Evolutionary conservation across 306 rosid genomes (phyloP).

Genomic region (Pterocarpus macrocarpus): DNA sequence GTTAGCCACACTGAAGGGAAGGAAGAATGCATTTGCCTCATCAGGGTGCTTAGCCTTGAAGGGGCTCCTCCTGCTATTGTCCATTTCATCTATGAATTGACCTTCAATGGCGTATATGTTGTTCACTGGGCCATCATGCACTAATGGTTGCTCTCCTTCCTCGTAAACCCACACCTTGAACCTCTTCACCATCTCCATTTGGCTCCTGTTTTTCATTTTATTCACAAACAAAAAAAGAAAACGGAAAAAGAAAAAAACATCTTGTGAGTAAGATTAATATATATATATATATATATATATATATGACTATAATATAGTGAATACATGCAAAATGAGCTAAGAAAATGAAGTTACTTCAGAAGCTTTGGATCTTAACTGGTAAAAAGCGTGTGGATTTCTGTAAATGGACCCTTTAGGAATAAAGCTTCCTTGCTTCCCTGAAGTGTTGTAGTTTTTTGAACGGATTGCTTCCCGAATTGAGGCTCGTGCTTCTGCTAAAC

Average conservation of each 20-base stretch:
- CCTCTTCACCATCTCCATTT: conserved; percentile 65
- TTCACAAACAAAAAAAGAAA: background rate
- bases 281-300: background rate
- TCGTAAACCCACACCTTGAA: conserved; percentile 68
- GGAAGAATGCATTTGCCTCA: conserved; percentile 64
- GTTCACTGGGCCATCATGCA: conserved; percentile 63
- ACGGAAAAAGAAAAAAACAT: too few species aligned
- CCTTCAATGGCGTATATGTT: conserved; percentile 70
- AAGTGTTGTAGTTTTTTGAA: conserved; percentile 21
- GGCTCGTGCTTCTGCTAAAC: conserved; percentile 48
- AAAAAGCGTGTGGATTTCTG: conserved; percentile 47
- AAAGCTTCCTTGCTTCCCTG: conserved; percentile 19
- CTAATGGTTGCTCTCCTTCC: conserved; percentile 65
- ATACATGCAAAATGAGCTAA: background rate
- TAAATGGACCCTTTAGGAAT: conserved; percentile 50
- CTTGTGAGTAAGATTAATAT: background rate
- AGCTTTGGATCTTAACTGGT: conserved; percentile 48
- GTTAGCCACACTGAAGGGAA: conserved; percentile 67
- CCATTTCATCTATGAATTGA: conserved; percentile 68
- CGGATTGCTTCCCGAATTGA: conserved; percentile 47
- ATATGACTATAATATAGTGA: background rate
- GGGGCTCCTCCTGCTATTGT: conserved; percentile 50
- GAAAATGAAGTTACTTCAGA: conserved; percentile 9
- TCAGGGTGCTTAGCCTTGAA: conserved; percentile 60
- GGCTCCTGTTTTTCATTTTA: conserved; percentile 53